Percentiles rank a stretch among this genome's conserved stretches.
Conservation (phyloP, 768 basidiomycete genomes). For the Scleroderma bovista region DNA sequence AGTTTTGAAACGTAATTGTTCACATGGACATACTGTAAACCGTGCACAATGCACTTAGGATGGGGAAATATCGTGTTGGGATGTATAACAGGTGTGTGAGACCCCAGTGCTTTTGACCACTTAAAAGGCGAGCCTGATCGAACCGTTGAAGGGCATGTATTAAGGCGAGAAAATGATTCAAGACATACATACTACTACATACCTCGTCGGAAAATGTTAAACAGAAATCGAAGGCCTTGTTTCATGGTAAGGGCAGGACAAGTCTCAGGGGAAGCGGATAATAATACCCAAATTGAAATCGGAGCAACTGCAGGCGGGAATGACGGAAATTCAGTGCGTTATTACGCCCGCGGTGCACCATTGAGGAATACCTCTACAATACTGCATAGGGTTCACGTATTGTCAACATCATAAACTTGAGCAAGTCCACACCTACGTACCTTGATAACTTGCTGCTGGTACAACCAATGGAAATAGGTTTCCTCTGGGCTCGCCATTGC, state of each 20-base stretch:
- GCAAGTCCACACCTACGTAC: background rate
- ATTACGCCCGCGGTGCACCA: background rate
- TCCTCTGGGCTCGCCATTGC: background rate
- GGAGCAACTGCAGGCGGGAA: constrained; percentile 2
- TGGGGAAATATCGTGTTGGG: constrained; percentile 7
- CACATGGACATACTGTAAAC: constrained; percentile 3
- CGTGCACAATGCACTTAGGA: background rate
- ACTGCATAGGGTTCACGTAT: too few relatives aligned
- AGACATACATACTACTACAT: too few relatives aligned
- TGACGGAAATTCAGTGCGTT: too few relatives aligned
- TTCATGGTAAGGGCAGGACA: background rate
- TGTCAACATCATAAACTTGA: too few relatives aligned
- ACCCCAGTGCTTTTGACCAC: background rate
- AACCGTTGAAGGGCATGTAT: background rate
- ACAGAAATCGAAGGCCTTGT: constrained; percentile 4
- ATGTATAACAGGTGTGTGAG: constrained; percentile 3
- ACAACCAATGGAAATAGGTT: constrained; percentile 1
- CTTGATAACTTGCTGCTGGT: constrained; percentile 5
- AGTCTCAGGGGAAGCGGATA: background rate
- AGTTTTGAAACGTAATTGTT: background rate
- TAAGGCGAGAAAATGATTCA: background rate
- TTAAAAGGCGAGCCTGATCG: constrained; percentile 1
- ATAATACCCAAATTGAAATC: constrained; percentile 3
- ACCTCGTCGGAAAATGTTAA: constrained; percentile 8
- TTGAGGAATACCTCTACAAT: constrained; percentile 3